Base-by-base conservation (phyloP, 2,329 filamentous ascomycete genomes). In the Aureobasidium musti region DNA sequence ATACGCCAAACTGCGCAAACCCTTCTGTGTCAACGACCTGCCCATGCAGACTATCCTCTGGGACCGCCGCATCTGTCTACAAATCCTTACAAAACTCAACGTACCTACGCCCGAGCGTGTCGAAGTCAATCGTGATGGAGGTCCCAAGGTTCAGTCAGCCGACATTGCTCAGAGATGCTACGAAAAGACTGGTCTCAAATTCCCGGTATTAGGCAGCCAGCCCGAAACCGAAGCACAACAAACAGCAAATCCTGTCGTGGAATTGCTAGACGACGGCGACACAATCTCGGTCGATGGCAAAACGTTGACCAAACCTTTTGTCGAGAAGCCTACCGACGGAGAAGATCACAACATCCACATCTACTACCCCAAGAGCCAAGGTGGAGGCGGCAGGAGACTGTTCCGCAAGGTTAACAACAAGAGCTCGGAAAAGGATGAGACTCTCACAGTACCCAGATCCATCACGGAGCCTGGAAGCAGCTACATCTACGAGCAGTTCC, bases 291-390 rank as follows among this genome's bases (percentile, higher is more conserved):
- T 99, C 11, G 94, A 99, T 75, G 95, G 94, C 13, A 83, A 86
- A 47, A 78, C 88, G 4, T 84, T 99, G 53, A 89, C 85, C 72
- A 99, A 99, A 75, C 95, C 95, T 0, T 99, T 99, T 74, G 95
- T 99, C 43, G 95, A 99, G 76, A 99, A 99, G 77, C 95, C 95
- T 0, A 93, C 92, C n/a, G 97, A 91, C 74, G 95, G 95, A 39
- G 95, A 99, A 79, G 94, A 99, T 74, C 95, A 99, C 80, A 99
- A 99, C 76, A 97, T 99, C 73, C 90, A 96, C 79, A 97, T 99
- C 66, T 99, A 98, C 79, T 98, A 96, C 74, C 91, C 94, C 26
- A 90, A 89, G 69, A 90, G 91, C 49, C 86, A 91, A 56, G 92
- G 93, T 4, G 93, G 94, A 56, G 95, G 95, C 67, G 96, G 92